phyloP scores from a whole-genome alignment of 805 yeast species.

The Peterozyma xylosa region DNA sequence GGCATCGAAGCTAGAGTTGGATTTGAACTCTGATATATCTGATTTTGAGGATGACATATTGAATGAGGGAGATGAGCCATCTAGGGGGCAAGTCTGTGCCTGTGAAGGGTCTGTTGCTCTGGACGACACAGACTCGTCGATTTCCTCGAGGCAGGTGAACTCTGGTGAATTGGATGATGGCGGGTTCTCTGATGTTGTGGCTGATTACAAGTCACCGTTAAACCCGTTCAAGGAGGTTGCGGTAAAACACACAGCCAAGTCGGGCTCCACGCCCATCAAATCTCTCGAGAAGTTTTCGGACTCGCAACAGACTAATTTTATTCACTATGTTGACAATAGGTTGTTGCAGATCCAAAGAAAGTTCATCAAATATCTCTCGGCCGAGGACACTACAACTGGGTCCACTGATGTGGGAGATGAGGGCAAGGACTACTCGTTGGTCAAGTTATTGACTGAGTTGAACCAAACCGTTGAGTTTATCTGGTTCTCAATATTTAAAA shows the following conservation, averaged over 20 bases:
- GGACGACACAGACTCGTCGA: background rate
- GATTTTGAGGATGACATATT: conserved; percentile 8
- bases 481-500: conserved; percentile 48
- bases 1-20: conserved; percentile 19
- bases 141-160: background rate
- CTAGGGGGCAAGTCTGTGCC: background rate
- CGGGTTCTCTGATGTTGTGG: conserved; percentile 6
- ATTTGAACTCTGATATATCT: conserved; percentile 11
- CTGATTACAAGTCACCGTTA: conserved; percentile 3
- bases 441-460: conserved; percentile 35
- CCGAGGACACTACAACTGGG: conserved; percentile 10
- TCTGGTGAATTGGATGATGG: conserved; percentile 4
- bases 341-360: conserved; percentile 47
- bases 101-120: background rate
- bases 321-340: conserved; percentile 46
- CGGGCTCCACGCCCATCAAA: background rate
- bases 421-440: conserved; percentile 15
- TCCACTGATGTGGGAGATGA: conserved; percentile 14
- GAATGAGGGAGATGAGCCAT: background rate
- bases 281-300: conserved; percentile 24
- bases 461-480: conserved; percentile 43
- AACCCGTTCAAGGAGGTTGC: conserved; percentile 13
- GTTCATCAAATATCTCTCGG: conserved; percentile 31
- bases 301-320: conserved; percentile 49
- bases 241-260: conserved; percentile 10